Evolutionary conservation across 371 early-diverging fungal genomes (phyloP), one percentile per base, ranked within the genome.

Genomic region (Aphelidium insulamus): DNA sequence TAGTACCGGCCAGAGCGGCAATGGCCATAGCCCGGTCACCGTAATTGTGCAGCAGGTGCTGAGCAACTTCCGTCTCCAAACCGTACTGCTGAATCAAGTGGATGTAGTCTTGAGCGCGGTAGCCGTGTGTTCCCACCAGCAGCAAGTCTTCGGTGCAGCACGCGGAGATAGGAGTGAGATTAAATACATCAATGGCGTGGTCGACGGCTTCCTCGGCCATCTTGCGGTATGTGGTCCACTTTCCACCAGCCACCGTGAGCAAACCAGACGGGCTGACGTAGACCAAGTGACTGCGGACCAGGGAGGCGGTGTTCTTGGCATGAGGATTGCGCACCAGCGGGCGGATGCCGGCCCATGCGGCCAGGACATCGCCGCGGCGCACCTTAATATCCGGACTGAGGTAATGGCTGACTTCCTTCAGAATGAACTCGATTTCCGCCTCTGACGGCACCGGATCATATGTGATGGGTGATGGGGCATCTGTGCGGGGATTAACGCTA

Each of bases 161-260:
- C 23, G 34, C 45, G n/a, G 49, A 45, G n/a, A 32, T 36, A 2
- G 77, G 72, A 22, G 57, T 44, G 18, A 80, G 59, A 5, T 32
- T 50, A 46, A 72, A 86, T 11, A 50, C 58, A 36, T 70, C 49
- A 23, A 97, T 69, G 10, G 97, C 97, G 37, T 59, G 48, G 49
- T 94, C 88, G 22, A 98, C 71, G 0, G 97, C 82, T 44, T 98
- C 94, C 46, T 88, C 69, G 17, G 98, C 98, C 97, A 98, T 98
- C 37, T 76, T 74, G 41, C 99, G 76, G 57, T 87, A 98, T 1
- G 97, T 98, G 1, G 98, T 99, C 99, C 99, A 99, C 52, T 99
- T 99, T 34, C 99, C 99, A 40, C 99, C 99, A 12, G 97, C 82
- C 47, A 99, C 78, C 5, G 97, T 91, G 38, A 99, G 50, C 33